Conservation (phyloP, 108 stramenopile genomes). For the Tribonema minus region DNA sequence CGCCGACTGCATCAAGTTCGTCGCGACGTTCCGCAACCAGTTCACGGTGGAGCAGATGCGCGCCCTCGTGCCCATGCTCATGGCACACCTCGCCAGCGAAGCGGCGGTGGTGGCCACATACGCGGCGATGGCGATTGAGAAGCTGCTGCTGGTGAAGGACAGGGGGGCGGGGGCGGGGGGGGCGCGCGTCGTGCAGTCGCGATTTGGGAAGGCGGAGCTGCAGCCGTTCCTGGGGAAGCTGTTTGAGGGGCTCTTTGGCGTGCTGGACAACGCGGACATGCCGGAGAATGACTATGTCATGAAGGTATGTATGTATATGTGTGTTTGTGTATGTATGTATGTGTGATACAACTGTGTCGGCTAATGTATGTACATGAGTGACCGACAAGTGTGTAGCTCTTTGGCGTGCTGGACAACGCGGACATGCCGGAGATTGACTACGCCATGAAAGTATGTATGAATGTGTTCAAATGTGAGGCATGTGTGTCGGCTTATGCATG, state of each 20-base stretch:
- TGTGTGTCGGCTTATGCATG: too few relatives aligned
- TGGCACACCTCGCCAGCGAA: constrained; percentile 18
- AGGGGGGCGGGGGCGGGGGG: constrained; percentile 4
- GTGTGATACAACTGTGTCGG: too few relatives aligned
- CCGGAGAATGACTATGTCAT: constrained; percentile 90
- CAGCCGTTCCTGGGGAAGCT: constrained; percentile 70
- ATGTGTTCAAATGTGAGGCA: too few relatives aligned
- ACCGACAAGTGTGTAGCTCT: too few relatives aligned
- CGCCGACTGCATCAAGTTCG: constrained; percentile 85
- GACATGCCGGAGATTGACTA: constrained; percentile 85
- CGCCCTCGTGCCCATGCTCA: constrained; percentile 60
- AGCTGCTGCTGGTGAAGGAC: constrained; percentile 65
- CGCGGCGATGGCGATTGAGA: constrained; percentile 83
- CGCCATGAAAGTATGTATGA: constrained; percentile 67
- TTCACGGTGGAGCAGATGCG: constrained; percentile 23
- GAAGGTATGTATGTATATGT: constrained; percentile 56
- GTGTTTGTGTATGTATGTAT: too few relatives aligned
- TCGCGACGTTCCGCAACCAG: constrained; percentile 90
- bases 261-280: constrained; percentile 75
- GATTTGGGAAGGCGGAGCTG: constrained; percentile 67
- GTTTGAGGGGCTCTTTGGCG: constrained; percentile 79
- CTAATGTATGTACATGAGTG: neutral
- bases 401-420: too few relatives aligned
- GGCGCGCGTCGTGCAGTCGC: too few relatives aligned
- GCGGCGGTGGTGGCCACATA: constrained; percentile 91